Base-by-base conservation (phyloP, 2,329 filamentous ascomycete genomes). In the Sordariomycetes sp. region DNA sequence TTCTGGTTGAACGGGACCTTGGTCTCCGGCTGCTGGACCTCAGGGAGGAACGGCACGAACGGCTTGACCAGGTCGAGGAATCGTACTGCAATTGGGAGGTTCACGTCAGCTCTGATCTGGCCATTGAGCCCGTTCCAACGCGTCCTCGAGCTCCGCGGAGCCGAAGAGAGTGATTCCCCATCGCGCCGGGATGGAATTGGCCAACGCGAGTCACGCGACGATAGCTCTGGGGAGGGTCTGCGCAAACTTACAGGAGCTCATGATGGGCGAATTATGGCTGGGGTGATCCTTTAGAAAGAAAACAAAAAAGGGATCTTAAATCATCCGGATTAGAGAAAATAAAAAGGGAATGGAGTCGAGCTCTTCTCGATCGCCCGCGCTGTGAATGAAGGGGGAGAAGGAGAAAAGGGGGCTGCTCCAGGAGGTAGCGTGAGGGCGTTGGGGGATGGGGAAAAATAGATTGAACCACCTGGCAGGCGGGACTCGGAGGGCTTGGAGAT, bases 51-150 rank as follows among this genome's bases (percentile, higher is more conserved):
- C 80, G 94, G 93, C 82, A 95, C 90, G 76, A 99, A 99, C 72
- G 94, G 94, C 80, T 99, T 99, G 80, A 99, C 94, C 75, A 97
- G 85, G 79, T 99, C 94, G 80, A 99, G 93, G 74, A 99, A 99
- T 75, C 94, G 92, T 78, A 99, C 93, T 97, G 69, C 58, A 54
- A n/a, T 14, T 37, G 34, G 57, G 28, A 16, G 54, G 34, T 14
- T 28, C 32, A 20, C 40, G 50, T 57, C 43, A 58, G 57, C 57
- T 51, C n/a, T 16, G 20, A 10, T 43, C 43, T 34, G 18, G 48
- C 43, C 54, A 56, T 53, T 57, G 53, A 53, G 37, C 28, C 22
- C 37, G 34, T 50, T 51, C 43, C n/a, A 25, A 25, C 43, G 55
- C 11, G 16, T 11, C 20, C 1, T 16, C 22, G 34, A 50, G 46